Conservation (phyloP, 805 yeast genomes). For the Myxozyma mucilagina region DNA sequence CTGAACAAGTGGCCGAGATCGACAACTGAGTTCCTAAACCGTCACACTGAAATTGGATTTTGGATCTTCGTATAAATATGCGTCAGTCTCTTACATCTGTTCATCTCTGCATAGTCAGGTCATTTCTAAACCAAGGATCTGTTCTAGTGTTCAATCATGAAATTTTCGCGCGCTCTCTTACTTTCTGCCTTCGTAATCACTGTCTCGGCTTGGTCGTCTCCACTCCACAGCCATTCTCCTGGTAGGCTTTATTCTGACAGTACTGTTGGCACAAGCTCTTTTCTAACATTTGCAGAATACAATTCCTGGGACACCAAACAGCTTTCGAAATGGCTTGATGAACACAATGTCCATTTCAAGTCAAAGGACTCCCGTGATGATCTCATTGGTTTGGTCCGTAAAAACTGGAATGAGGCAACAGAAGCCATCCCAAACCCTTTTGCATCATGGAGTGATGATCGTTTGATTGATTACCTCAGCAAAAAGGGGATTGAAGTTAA, state of each 20-base stretch:
- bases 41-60: not conserved
- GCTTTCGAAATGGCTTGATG: slow-evolving; percentile 22
- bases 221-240: slow-evolving; percentile 5
- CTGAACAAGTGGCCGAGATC: not conserved
- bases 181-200: not conserved
- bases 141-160: not conserved
- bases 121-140: not conserved
- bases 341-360: slow-evolving; percentile 13
- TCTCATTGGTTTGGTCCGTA: slow-evolving; percentile 27
- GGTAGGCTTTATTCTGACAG: slow-evolving; percentile 2
- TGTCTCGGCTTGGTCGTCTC: slow-evolving; percentile 9
- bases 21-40: not conserved
- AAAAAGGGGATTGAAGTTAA: slow-evolving; percentile 18
- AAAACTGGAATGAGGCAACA: slow-evolving; percentile 24
- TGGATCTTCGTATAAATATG: not conserved
- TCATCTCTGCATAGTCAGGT: too few species aligned
- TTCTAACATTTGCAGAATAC: slow-evolving; percentile 7
- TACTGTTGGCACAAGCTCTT: not conserved
- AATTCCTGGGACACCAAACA: slow-evolving; percentile 42
- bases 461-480: slow-evolving; percentile 9
- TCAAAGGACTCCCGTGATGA: slow-evolving; percentile 19
- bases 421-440: slow-evolving; percentile 15
- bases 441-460: slow-evolving; percentile 22
- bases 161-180: not conserved
- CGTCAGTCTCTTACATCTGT: not conserved